Evolutionary conservation across 2,329 filamentous ascomycete species (phyloP), one percentile per base, ranked within the genome.

Genomic region (Tympanopsis confertula): DNA sequence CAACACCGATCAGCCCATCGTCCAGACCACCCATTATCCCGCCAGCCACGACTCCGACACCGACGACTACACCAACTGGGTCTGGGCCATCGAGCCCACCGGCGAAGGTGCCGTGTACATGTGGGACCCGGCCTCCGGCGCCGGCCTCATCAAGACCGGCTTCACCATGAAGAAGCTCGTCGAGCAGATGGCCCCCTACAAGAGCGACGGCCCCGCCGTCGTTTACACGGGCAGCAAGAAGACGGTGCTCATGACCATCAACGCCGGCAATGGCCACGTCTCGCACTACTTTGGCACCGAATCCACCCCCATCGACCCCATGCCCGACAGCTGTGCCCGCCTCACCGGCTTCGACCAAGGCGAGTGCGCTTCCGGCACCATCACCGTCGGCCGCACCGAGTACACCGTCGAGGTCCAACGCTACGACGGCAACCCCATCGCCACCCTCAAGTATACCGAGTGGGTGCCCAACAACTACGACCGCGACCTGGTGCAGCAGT

Each of bases 11-110:
- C 78, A 82, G 50, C 86, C 89, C 48, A 88, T 94, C 76, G 81
- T 96, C 44, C 84, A 95, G 61, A 94, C 86, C 35, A 78, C 75
- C 41, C 88, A 95, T 57, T 77, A 87, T 55, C 74, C 79, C 43
- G 68, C 71, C 45, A 85, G 86, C 55, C 66, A 71, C 26, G 69
- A 76, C 54, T 71, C 73, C 49, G 66, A 71, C 35, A 61, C 77
- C 18, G 78, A 91, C 47, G 86, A 94, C 50, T 83, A 94, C 51
- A 91, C 87, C 50, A 68, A n/a, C n/a, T n/a, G n/a, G n/a, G n/a
- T 94, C 35, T 98, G 91, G 86, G 88, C 94, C 39, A 85, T 98
- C 38, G 91, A 96, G 58, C 91, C 91, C 13, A 89, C 74, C 46
- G 78, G 82, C 46, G 83, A 94, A 55, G 91, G 91, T 3, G 79